Conservation (phyloP, 2,329 filamentous ascomycete genomes). For the Fusarium sp. region DNA sequence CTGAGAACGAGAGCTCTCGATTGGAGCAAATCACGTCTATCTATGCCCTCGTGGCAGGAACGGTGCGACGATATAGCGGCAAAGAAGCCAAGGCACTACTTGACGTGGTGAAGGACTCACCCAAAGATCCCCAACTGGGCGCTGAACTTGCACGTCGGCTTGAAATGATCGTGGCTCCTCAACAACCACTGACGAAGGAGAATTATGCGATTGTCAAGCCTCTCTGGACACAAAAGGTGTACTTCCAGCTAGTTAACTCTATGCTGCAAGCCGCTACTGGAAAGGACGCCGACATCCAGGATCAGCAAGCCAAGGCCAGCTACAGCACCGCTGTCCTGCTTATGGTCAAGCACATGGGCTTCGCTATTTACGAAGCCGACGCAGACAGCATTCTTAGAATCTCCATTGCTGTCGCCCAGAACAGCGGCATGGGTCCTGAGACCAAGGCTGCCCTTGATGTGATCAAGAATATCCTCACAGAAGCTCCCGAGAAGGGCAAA, state of each 20-base stretch:
- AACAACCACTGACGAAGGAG: constrained; percentile 53
- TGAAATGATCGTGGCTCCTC: constrained; percentile 56
- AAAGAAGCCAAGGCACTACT: constrained; percentile 50
- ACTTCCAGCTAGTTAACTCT: constrained; percentile 58
- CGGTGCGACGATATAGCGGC: constrained; percentile 53
- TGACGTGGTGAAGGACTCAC: constrained; percentile 51
- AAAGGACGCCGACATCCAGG: constrained; percentile 45
- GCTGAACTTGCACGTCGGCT: constrained; percentile 56
- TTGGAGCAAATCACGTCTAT: constrained; percentile 48
- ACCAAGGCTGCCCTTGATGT: constrained; percentile 61
- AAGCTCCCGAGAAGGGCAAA: constrained; percentile 58
- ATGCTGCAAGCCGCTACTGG: constrained; percentile 56
- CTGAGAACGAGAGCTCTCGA: constrained; percentile 19
- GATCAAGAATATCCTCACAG: constrained; percentile 59
- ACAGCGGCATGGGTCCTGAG: constrained; percentile 55
- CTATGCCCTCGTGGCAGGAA: constrained; percentile 52
- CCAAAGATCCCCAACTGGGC: constrained; percentile 50
- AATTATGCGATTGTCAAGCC: constrained; percentile 58
- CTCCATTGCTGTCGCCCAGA: constrained; percentile 60
- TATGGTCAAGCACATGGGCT: constrained; percentile 61
- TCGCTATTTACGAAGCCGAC: constrained; percentile 64
- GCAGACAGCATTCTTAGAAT: constrained; percentile 59
- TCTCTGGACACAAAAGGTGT: constrained; percentile 62
- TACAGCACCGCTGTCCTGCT: constrained; percentile 61
- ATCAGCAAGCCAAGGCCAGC: constrained; percentile 50